Evolutionary conservation across 2,329 filamentous ascomycete species (phyloP).

Genomic region (Botrytis fragariae): DNA sequence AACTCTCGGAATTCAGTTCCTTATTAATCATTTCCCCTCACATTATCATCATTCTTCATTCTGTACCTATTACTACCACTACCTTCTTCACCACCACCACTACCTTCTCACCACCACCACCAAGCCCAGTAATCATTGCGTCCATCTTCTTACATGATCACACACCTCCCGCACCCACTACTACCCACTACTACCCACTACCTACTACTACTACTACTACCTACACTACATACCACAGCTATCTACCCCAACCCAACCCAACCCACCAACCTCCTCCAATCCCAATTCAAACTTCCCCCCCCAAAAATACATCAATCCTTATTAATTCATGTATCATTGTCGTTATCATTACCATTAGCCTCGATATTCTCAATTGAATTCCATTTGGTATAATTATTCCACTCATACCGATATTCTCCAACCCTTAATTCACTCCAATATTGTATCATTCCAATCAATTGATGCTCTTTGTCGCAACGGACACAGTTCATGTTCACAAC

Average conservation of each 20-base stretch:
- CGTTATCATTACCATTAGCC: background rate
- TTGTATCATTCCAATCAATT: conserved; percentile 19
- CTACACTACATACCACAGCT: background rate
- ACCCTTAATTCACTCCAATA: conserved; percentile 13
- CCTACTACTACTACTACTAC: background rate
- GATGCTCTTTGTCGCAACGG: conserved; percentile 14
- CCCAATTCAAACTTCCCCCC: background rate
- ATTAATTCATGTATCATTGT: background rate
- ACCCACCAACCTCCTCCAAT: conserved; percentile 10
- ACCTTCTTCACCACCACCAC: too few relatives aligned
- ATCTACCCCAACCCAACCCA: background rate
- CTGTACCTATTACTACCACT: background rate
- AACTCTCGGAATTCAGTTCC: background rate
- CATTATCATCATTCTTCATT: background rate
- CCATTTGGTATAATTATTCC: background rate
- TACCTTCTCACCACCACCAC: too few relatives aligned
- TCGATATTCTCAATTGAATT: background rate
- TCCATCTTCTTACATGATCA: background rate
- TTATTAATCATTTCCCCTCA: background rate
- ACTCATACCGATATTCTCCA: background rate
- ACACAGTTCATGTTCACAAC: conserved; percentile 6
- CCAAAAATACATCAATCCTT: background rate
- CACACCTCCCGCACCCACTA: background rate
- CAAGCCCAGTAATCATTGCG: background rate
- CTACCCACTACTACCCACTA: too few relatives aligned